A percentile compares a stretch with the other conserved stretches of the same genome.
These are phyloP conservation scores for Stentor roeselii DNA, from an alignment of 73 alveolate genomes.

Conservation along the genomic window DNA sequence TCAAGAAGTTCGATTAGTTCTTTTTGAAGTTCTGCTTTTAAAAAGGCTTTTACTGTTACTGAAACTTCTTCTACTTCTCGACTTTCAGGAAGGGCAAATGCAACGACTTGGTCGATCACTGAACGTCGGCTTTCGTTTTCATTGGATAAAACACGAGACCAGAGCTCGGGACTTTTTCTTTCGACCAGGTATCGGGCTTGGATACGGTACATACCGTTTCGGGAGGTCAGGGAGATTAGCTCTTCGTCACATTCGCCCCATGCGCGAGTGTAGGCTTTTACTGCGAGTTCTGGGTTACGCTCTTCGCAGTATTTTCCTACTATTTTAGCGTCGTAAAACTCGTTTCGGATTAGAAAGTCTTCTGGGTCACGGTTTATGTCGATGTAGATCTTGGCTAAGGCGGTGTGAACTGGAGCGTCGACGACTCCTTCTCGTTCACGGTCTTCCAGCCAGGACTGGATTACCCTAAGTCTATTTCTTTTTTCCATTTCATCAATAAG, in stretches of 20 bases:
- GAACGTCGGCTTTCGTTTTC: constrained; percentile 95
- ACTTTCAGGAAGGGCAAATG: constrained; percentile 96
- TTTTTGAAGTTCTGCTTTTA: constrained; percentile 98
- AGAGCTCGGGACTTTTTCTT: constrained; percentile 94
- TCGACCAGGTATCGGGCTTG: constrained; percentile 99
- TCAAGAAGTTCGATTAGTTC: constrained; percentile 98
- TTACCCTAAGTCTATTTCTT: constrained; percentile 95
- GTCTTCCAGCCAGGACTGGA: constrained; percentile 98
- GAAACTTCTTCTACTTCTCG: constrained; percentile 98
- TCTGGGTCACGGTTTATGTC: constrained; percentile 96
- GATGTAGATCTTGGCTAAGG: constrained; percentile 96
- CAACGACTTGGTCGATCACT: constrained; percentile 97
- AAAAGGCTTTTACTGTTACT: constrained; percentile 95
- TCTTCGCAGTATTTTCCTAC: constrained; percentile 99
- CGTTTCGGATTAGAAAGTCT: constrained; percentile 94
- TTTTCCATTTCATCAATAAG: constrained; percentile 92
- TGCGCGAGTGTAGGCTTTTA: constrained; percentile 97
- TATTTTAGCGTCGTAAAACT: constrained; percentile 97
- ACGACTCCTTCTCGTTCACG: constrained; percentile 98
- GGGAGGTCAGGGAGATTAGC: constrained; percentile 96
- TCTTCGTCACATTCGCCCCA: constrained; percentile 99
- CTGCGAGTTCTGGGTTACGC: constrained; percentile 97
- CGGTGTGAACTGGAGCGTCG: constrained; percentile 96
- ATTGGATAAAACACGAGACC: constrained; percentile 95
- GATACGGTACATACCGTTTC: constrained; percentile 96